phyloP scores from a whole-genome alignment of 2,329 filamentous ascomycete genomes.

The Diaporthe citri region DNA sequence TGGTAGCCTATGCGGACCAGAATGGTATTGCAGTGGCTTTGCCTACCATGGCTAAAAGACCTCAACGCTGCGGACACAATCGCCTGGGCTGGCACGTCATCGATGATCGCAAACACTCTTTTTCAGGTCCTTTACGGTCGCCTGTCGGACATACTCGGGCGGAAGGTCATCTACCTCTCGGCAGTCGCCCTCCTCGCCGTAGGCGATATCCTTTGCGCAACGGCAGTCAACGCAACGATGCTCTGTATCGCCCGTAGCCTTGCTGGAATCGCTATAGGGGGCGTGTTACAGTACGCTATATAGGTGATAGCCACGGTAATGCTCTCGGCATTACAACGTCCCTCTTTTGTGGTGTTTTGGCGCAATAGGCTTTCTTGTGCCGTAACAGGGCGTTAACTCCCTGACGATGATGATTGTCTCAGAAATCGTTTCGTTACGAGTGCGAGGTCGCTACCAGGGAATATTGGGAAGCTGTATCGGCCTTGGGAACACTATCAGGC shows the following conservation, averaged over 20 bases:
- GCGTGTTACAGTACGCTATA: too few relatives aligned
- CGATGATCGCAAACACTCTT: slow-evolving; percentile 52
- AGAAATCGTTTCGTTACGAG: slow-evolving; percentile 52
- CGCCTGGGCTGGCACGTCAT: slow-evolving; percentile 54
- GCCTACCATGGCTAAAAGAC: slow-evolving; percentile 53
- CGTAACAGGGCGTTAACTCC: slow-evolving; percentile 50
- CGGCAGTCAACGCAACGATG: slow-evolving; percentile 48
- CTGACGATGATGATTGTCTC: slow-evolving; percentile 54
- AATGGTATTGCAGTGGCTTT: slow-evolving; percentile 50
- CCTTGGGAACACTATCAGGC: slow-evolving; percentile 59
- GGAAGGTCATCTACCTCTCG: slow-evolving; percentile 50
- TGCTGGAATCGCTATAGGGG: slow-evolving; percentile 52
- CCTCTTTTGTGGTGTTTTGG: too few relatives aligned
- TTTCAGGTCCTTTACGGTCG: slow-evolving; percentile 54
- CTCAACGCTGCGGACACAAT: slow-evolving; percentile 49
- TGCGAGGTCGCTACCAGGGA: slow-evolving; percentile 50
- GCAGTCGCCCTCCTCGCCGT: slow-evolving; percentile 47
- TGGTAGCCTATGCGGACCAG: slow-evolving; percentile 54
- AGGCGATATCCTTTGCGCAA: slow-evolving; percentile 50
- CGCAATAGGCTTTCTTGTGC: too few relatives aligned
- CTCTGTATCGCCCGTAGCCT: slow-evolving; percentile 53
- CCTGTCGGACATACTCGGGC: slow-evolving; percentile 53
- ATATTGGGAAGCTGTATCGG: slow-evolving; percentile 59
- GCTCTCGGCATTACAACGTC: too few relatives aligned
- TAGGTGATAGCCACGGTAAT: too few relatives aligned